Conservation (phyloP, 2,329 filamentous ascomycete genomes). For the Fonsecaea monophora region DNA sequence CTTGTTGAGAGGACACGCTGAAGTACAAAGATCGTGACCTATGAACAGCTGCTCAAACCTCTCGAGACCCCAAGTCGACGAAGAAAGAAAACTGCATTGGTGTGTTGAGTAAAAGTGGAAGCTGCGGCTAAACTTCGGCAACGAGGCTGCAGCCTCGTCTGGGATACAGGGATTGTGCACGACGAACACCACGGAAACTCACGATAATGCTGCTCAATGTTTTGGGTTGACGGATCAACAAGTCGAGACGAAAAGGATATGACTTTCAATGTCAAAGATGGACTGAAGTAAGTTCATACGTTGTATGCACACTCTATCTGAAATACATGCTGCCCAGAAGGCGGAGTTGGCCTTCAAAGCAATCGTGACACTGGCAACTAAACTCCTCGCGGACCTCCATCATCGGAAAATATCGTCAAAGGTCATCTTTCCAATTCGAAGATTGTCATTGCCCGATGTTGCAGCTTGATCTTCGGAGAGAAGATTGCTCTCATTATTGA, state of each 20-base stretch:
- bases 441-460: neutral
- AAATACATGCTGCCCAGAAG: neutral
- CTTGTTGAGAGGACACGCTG: neutral
- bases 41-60: neutral
- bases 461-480: slow-evolving; percentile 2
- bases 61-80: neutral
- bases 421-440: slow-evolving; percentile 12
- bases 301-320: neutral
- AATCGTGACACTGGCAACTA: neutral
- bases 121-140: slow-evolving; percentile 11
- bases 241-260: too few species aligned
- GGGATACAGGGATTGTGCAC: too few species aligned
- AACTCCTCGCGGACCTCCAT: neutral
- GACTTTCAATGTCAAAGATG: neutral
- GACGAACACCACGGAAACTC: too few species aligned
- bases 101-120: neutral
- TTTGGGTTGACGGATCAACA: too few species aligned
- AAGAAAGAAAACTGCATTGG: neutral
- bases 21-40: neutral
- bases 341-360: neutral
- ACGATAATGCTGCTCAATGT: too few species aligned
- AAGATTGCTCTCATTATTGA: slow-evolving; percentile 19
- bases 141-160: neutral
- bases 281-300: neutral
- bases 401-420: slow-evolving; percentile 17